phyloP scores from a whole-genome alignment of 179 eudicot genomes.

The Actinidia polygama region DNA sequence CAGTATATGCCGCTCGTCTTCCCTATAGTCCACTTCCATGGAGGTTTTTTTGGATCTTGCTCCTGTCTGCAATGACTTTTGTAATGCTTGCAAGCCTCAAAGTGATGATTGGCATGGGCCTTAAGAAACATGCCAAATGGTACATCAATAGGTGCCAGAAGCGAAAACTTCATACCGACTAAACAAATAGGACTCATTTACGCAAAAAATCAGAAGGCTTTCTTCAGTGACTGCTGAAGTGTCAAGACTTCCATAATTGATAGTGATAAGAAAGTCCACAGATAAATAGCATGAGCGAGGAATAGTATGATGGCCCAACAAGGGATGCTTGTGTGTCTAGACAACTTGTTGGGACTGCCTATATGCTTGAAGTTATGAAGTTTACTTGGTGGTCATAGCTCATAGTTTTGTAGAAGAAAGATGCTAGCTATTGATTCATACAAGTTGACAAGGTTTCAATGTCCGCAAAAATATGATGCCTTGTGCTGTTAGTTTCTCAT shows the following conservation, averaged over 20 bases:
- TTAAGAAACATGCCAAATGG: conserved; percentile 84
- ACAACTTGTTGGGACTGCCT: neutral
- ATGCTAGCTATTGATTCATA: neutral
- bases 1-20: conserved; percentile 84
- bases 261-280: neutral
- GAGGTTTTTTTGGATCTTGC: conserved; percentile 79
- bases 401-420: conserved; percentile 18
- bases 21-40: conserved; percentile 67
- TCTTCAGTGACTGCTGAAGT: neutral
- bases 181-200: neutral
- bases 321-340: neutral
- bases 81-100: conserved; percentile 89
- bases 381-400: conserved; percentile 3
- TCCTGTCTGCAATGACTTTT: conserved; percentile 60
- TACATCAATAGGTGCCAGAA: conserved; percentile 73
- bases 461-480: neutral
- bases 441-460: neutral
- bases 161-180: conserved; percentile 84
- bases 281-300: neutral
- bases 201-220: neutral
- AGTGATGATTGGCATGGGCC: conserved; percentile 84
- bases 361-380: neutral
- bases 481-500: neutral
- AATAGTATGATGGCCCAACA: neutral
- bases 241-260: neutral